Percentiles rank a stretch among this genome's conserved stretches.
phyloP scores from a whole-genome alignment of 345 rosid genomes.

The Tarenaya hassleriana region DNA sequence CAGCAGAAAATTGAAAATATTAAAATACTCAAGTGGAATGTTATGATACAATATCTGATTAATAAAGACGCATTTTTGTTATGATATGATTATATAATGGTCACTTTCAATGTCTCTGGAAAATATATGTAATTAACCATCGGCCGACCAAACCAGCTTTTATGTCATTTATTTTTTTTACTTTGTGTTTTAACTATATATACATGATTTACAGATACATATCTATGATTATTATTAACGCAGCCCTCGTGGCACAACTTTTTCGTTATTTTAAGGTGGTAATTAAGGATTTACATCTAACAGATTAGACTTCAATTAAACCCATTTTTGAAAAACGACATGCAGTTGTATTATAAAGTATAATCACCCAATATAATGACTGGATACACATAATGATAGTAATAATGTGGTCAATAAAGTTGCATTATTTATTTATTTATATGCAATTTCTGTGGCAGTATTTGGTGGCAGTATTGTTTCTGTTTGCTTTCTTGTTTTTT shows the following conservation, averaged over 20 bases:
- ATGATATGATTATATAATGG: slow-evolving; percentile 27
- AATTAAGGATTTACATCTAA: not conserved
- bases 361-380: too few relatives aligned
- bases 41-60: slow-evolving; percentile 31
- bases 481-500: slow-evolving; percentile 21
- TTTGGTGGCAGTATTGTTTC: slow-evolving; percentile 22
- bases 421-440: slow-evolving; percentile 10
- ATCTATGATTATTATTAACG: slow-evolving; percentile 7
- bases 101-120: slow-evolving; percentile 33
- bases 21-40: too few relatives aligned
- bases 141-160: slow-evolving; percentile 24
- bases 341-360: slow-evolving; percentile 14
- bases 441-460: slow-evolving; percentile 11
- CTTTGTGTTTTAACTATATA: too few relatives aligned
- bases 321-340: not conserved
- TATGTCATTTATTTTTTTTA: slow-evolving; percentile 25
- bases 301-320: slow-evolving; percentile 24
- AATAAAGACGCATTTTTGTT: slow-evolving; percentile 34
- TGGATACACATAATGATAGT: not conserved
- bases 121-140: slow-evolving; percentile 12
- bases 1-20: too few relatives aligned
- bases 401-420: slow-evolving; percentile 25
- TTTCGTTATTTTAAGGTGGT: too few relatives aligned
- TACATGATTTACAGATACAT: too few relatives aligned
- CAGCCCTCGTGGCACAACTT: too few relatives aligned